Evolutionary conservation across 768 basidiomycete species (phyloP).

Genomic region (Cubamyces sp.): DNA sequence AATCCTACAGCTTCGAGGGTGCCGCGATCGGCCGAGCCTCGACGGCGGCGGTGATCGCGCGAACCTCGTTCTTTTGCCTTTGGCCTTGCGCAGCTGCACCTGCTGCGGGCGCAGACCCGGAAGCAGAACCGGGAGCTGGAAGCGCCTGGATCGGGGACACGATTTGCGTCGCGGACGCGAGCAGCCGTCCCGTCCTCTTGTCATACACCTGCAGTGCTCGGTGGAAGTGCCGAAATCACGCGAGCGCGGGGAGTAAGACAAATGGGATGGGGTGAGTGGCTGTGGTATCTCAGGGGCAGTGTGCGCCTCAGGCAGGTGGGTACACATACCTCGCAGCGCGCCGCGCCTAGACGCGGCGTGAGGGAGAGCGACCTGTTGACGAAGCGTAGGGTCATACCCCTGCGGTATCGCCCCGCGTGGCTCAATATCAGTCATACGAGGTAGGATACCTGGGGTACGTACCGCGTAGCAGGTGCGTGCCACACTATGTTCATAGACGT

Average conservation of each 20-base stretch:
- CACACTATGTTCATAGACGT: conserved; percentile 28
- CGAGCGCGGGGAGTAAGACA: not conserved
- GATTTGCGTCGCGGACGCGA: conserved; percentile 30
- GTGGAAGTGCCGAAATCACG: no score
- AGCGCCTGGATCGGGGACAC: conserved; percentile 20
- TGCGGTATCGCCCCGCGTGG: conserved; percentile 4
- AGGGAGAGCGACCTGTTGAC: conserved; percentile 27
- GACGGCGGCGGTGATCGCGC: no score
- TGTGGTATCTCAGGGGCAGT: not conserved
- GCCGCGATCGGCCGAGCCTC: not conserved
- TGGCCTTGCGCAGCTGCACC: not conserved
- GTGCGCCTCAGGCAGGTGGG: not conserved
- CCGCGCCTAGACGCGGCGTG: conserved; percentile 18
- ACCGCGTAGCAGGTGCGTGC: conserved; percentile 29
- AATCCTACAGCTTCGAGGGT: conserved; percentile 4
- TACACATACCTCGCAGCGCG: conserved; percentile 30
- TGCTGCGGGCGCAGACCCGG: not conserved
- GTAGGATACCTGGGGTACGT: not conserved
- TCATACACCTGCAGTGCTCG: conserved; percentile 27
- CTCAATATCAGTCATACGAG: not conserved
- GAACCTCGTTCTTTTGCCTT: not conserved
- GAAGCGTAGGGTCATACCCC: conserved; percentile 29
- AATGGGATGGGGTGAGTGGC: not conserved
- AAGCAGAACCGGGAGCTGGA: no score
- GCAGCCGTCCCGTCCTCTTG: conserved; percentile 26